phyloP scores from a whole-genome alignment of 257 asterid genomes.

The Capsicum pubescens region DNA sequence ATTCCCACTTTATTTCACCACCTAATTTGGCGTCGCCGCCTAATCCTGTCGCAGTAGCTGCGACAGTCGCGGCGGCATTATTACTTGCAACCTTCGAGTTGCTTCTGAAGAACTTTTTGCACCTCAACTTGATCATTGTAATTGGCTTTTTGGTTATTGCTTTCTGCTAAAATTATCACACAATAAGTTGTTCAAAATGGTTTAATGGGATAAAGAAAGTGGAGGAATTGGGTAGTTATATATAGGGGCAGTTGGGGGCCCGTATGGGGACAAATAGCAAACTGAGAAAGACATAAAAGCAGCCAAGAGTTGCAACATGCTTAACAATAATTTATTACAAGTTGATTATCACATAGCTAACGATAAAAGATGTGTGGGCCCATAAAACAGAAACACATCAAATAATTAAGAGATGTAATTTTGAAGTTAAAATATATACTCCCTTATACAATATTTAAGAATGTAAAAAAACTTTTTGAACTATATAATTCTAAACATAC shows the following conservation, averaged over 20 bases:
- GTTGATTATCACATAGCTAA: neutral
- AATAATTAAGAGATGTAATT: neutral
- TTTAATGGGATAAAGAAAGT: constrained; percentile 28
- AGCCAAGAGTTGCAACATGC: constrained; percentile 24
- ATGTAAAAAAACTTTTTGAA: neutral
- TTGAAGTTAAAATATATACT: neutral
- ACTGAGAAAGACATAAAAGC: constrained; percentile 37
- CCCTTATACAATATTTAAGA: neutral
- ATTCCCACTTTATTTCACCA: constrained; percentile 75
- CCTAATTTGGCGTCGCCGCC: neutral
- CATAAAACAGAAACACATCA: neutral
- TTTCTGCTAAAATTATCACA: neutral
- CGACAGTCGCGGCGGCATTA: neutral
- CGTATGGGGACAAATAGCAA: constrained; percentile 41
- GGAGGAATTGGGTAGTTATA: constrained; percentile 42
- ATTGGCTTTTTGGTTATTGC: neutral
- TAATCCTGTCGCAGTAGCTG: constrained; percentile 6
- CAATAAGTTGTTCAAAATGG: neutral
- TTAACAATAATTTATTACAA: constrained; percentile 22
- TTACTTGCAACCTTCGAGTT: constrained; percentile 44
- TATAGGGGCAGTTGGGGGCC: constrained; percentile 44
- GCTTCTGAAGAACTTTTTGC: constrained; percentile 69
- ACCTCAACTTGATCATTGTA: constrained; percentile 63
- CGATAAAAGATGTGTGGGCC: constrained; percentile 2
- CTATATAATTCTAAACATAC: too few species aligned